phyloP scores from a whole-genome alignment of 768 basidiomycete species.

The Strobilomyces dryophilus region DNA sequence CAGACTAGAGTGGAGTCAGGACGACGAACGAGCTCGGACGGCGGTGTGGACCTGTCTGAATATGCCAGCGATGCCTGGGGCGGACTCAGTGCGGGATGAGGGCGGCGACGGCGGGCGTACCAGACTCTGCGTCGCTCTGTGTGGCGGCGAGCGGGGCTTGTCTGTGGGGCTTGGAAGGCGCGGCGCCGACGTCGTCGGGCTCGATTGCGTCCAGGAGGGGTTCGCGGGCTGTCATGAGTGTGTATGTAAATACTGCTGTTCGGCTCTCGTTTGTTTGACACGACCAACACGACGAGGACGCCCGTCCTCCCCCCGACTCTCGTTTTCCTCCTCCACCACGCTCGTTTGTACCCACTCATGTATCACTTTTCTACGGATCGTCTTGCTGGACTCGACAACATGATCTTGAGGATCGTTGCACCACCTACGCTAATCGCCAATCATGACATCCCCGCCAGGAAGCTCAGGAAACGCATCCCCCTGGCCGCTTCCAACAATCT shows the following conservation, averaged over 20 bases:
- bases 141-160: slow-evolving; percentile 53
- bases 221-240: slow-evolving; percentile 51
- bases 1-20: slow-evolving; percentile 48
- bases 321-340: neutral
- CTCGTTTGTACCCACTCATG: slow-evolving; percentile 23
- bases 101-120: slow-evolving; percentile 31
- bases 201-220: slow-evolving; percentile 82
- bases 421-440: slow-evolving; percentile 26
- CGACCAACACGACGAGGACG: slow-evolving; percentile 15
- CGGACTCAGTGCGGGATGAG: slow-evolving; percentile 3
- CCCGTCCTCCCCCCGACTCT: neutral
- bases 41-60: slow-evolving; percentile 58
- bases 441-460: slow-evolving; percentile 23
- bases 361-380: slow-evolving; percentile 36
- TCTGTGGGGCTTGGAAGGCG: slow-evolving; percentile 26
- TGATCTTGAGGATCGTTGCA: slow-evolving; percentile 34
- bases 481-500: slow-evolving; percentile 26
- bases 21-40: slow-evolving; percentile 2
- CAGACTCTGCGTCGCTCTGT: slow-evolving; percentile 71
- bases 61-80: slow-evolving; percentile 65
- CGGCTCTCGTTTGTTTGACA: slow-evolving; percentile 9
- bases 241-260: neutral
- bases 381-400: slow-evolving; percentile 41
- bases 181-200: slow-evolving; percentile 62
- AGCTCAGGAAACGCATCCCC: slow-evolving; percentile 29